Evolutionary conservation across 2,329 filamentous ascomycete genomes (phyloP).

Genomic region (Colletotrichum caudatum): DNA sequence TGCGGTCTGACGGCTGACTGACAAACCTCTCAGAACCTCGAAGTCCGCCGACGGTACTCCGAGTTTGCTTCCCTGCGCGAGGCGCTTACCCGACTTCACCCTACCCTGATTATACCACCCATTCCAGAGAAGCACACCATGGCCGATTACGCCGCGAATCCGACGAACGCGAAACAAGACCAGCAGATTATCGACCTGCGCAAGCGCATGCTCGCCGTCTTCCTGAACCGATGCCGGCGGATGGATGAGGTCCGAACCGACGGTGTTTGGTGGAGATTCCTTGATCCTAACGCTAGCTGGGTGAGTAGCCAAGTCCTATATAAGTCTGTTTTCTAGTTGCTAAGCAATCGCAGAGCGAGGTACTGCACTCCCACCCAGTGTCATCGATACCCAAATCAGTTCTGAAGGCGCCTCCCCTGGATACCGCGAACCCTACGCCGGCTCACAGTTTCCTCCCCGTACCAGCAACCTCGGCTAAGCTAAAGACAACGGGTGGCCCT

Average conservation of each 20-base stretch:
- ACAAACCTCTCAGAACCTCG: conserved; percentile 76
- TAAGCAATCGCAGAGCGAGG: conserved; percentile 77
- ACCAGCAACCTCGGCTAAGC: conserved; percentile 85
- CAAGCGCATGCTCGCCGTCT: conserved; percentile 96
- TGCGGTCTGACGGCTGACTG: neutral
- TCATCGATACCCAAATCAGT: conserved; percentile 93
- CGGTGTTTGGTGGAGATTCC: conserved; percentile 96
- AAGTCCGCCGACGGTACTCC: conserved; percentile 94
- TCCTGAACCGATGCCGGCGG: conserved; percentile 89
- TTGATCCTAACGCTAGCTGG: conserved; percentile 99
- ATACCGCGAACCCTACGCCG: conserved; percentile 90
- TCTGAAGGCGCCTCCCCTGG: conserved; percentile 92
- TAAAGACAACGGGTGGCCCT: conserved; percentile 67
- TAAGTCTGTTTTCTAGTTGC: conserved; percentile 19
- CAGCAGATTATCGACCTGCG: conserved; percentile 95
- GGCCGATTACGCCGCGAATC: conserved; percentile 98
- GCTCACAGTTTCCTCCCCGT: conserved; percentile 91
- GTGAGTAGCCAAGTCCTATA: conserved; percentile 60
- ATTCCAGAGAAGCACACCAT: conserved; percentile 99
- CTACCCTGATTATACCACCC: conserved; percentile 93
- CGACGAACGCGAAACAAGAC: conserved; percentile 97
- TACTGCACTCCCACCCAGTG: conserved; percentile 91
- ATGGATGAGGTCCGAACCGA: conserved; percentile 95
- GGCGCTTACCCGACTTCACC: conserved; percentile 90
- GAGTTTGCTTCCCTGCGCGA: conserved; percentile 94